Conservation (phyloP, 257 asterid genomes). For the Lycium ferocissimum region DNA sequence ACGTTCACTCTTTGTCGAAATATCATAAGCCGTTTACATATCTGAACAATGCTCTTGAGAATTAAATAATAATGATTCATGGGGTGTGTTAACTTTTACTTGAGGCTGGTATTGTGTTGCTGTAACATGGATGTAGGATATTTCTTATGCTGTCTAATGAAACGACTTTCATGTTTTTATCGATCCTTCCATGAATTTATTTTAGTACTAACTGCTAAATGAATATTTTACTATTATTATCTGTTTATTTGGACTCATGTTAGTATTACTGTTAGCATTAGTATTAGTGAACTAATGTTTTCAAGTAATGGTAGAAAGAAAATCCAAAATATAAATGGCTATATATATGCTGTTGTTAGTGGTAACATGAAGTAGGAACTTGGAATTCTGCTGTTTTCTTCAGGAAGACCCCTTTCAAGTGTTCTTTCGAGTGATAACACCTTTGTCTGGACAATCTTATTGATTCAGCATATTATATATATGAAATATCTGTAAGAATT, state of each 20-base stretch:
- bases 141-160: constrained; percentile 39
- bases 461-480: too few relatives aligned
- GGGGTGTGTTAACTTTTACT: neutral
- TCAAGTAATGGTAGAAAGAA: neutral
- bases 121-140: constrained; percentile 40
- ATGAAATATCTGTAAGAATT: neutral
- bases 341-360: neutral
- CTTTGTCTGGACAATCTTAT: neutral
- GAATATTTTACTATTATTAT: neutral
- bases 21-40: neutral
- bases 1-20: constrained; percentile 23
- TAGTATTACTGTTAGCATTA: neutral
- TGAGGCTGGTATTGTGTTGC: constrained; percentile 32
- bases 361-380: neutral
- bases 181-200: constrained; percentile 8
- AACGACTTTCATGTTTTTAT: constrained; percentile 26
- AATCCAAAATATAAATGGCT: neutral
- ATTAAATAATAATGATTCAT: constrained; percentile 4
- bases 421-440: neutral
- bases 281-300: neutral
- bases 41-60: neutral
- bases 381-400: neutral
- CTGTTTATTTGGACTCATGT: neutral
- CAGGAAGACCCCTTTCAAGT: neutral
- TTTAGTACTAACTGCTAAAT: neutral